Evolutionary conservation across 371 early-diverging fungal genomes (phyloP), one percentile per base, ranked within the genome.

Genomic region (Circinella minor): DNA sequence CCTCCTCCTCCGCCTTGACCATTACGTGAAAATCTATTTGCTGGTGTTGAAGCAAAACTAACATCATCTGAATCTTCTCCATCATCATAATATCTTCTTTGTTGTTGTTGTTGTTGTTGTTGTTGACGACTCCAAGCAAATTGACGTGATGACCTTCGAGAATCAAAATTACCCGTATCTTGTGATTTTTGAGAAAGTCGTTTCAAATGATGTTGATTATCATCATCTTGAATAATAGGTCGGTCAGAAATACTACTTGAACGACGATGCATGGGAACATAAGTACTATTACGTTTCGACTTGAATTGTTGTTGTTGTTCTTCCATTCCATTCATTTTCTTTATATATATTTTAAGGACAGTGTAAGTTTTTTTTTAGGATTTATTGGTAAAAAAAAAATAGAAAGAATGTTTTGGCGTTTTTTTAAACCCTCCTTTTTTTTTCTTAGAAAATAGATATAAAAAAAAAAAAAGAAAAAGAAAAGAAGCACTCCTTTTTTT

Each of bases 231-330:
- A 14, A 11, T 27, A 27, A 27, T 9, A 43, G 37, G 57, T 36
- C 67, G 67, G 37, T 67, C 47, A 27, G 66, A 55, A 49, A 61
- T n/a, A 15, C 62, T 55, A 6, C 38, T 59, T 11, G 43, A 59
- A 55, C 79, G 79, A 62, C 76, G 76, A 67, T 79, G 79, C 60
- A 72, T 66, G 47, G 79, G 77, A n/a, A 79, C 73, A 71, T 79
- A 76, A 15, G 75, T 65, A 69, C 65, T 64, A 47, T 64, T 48
- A 14, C 65, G 54, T 37, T 46, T 62, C 27, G 27, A 27, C 27
- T 38, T 38, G 62, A 3, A 11, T 17, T 46, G 39, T 14, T 39
- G 18, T 17, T 46, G 36, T 7, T 36, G 18, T 46, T 62, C 62
- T 18, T 62, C 62, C 20, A 62, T 8, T 43, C 27, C 36, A 34